Conservation (phyloP, 257 asterid species). For the Ehretia macrophylla region DNA sequence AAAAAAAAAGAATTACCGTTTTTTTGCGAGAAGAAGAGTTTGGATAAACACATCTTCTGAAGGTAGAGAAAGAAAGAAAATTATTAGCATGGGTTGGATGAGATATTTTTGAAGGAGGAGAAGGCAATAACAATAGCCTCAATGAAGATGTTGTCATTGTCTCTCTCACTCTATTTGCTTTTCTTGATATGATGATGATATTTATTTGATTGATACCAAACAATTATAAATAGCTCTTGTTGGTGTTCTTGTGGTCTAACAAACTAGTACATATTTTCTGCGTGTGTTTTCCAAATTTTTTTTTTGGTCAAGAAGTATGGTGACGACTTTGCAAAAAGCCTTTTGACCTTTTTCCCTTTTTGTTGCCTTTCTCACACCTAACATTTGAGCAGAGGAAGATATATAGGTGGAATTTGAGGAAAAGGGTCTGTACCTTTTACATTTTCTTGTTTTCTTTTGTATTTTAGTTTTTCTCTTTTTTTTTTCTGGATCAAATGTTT, state of each 20-base stretch:
- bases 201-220: too few relatives aligned
- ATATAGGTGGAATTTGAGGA: constrained; percentile 22
- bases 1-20: background rate
- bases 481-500: too few relatives aligned
- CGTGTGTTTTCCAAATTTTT: too few relatives aligned
- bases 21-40: constrained; percentile 13
- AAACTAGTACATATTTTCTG: too few relatives aligned
- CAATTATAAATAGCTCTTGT: too few relatives aligned
- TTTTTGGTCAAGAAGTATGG: background rate
- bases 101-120: constrained; percentile 19
- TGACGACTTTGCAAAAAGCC: background rate
- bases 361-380: constrained; percentile 2
- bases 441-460: too few relatives aligned
- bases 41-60: constrained; percentile 26
- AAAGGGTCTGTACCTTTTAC: constrained; percentile 11
- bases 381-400: background rate
- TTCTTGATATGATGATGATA: too few relatives aligned
- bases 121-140: constrained; percentile 25
- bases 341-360: constrained; percentile 11
- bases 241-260: too few relatives aligned
- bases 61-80: constrained; percentile 17
- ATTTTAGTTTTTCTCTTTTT: too few relatives aligned
- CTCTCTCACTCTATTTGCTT: background rate
- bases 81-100: constrained; percentile 24
- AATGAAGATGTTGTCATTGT: constrained; percentile 35